A percentile compares a stretch with the other conserved stretches of the same genome.
These are phyloP conservation scores for Tetradesmus lagerheimii DNA, from an alignment of 139 green algal species.

Conservation along the genomic window DNA sequence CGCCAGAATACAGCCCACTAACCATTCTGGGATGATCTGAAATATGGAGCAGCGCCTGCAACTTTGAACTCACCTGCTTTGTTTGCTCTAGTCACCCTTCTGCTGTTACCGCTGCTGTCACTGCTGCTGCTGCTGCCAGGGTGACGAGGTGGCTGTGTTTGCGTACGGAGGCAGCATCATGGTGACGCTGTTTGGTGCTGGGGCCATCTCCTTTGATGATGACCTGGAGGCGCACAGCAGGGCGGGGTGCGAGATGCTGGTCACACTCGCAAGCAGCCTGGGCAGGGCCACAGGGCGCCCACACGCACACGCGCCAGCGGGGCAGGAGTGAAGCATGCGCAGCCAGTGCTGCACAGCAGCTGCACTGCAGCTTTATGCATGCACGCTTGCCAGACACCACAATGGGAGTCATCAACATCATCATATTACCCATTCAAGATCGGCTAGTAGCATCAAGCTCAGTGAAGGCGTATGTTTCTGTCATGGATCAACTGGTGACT, in stretches of 20 bases:
- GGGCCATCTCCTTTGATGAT: constrained; percentile 47
- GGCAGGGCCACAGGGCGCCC: constrained; percentile 35
- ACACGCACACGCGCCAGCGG: background rate
- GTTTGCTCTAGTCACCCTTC: background rate
- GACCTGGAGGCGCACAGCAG: constrained; percentile 44
- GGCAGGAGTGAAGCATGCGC: background rate
- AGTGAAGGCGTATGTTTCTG: too few relatives aligned
- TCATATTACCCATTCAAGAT: too few relatives aligned
- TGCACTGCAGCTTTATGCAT: too few relatives aligned
- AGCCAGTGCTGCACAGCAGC: too few relatives aligned
- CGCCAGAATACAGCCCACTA: too few relatives aligned
- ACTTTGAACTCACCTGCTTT: too few relatives aligned
- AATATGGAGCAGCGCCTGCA: too few relatives aligned
- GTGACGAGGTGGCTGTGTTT: constrained; percentile 57
- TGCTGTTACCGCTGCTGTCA: background rate
- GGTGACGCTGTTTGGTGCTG: constrained; percentile 41
- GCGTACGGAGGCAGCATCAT: constrained; percentile 53
- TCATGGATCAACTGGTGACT: too few relatives aligned
- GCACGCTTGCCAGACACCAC: too few relatives aligned
- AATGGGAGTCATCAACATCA: too few relatives aligned
- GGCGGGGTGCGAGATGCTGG: constrained; percentile 29
- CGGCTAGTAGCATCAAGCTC: too few relatives aligned
- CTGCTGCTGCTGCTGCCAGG: constrained; percentile 1
- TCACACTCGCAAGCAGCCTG: constrained; percentile 39
- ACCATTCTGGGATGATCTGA: too few relatives aligned